phyloP scores from a whole-genome alignment of 441 rosid genomes.

The Syzygium malaccense region DNA sequence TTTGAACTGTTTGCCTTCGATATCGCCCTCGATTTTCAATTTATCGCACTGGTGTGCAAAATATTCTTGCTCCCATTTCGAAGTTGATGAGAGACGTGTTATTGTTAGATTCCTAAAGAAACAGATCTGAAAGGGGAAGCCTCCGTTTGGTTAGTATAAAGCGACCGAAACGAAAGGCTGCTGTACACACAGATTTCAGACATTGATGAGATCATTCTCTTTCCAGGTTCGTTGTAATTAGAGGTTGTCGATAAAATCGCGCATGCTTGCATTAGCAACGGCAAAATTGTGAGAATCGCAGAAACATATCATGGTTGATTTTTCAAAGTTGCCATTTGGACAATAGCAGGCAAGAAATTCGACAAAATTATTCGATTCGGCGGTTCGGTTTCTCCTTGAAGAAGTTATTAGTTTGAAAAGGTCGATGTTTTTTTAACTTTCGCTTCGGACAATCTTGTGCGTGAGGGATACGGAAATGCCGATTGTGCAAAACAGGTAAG shows the following conservation, averaged over 20 bases:
- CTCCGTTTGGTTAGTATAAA: neutral
- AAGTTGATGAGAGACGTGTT: neutral
- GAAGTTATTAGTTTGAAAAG: neutral
- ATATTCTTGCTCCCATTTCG: neutral
- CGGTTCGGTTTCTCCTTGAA: too few relatives aligned
- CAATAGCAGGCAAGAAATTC: neutral
- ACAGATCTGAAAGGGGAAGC: neutral
- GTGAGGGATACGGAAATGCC: neutral
- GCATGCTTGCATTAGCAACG: too few relatives aligned
- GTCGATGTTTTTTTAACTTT: neutral
- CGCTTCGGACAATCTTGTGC: neutral
- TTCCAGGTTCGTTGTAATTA: too few relatives aligned
- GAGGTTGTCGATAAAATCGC: too few relatives aligned
- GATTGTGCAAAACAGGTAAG: neutral
- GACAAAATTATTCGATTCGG: neutral
- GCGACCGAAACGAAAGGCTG: neutral
- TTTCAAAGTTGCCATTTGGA: neutral
- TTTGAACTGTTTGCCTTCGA: neutral
- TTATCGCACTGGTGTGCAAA: neutral
- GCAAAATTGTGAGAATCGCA: too few relatives aligned
- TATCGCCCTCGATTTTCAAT: neutral
- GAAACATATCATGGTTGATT: neutral
- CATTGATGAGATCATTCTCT: neutral
- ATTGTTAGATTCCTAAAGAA: neutral
- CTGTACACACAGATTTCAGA: neutral